phyloP scores from a whole-genome alignment of 805 yeast species.

The Wickerhamomyces sydowiorum region DNA sequence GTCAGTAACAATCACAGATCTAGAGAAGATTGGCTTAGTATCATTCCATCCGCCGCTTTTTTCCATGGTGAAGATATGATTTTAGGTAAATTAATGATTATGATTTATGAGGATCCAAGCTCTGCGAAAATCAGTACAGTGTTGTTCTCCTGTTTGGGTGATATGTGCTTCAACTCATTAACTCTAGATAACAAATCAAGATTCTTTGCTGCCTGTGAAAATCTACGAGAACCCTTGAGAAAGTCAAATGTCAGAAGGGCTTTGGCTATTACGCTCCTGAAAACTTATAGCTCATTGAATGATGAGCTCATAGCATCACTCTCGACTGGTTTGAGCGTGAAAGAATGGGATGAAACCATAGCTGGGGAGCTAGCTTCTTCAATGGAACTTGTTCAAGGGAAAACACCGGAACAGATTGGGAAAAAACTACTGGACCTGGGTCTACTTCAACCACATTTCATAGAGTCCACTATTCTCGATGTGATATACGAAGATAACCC shows the following conservation, averaged over 20 bases:
- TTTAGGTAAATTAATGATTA: constrained; percentile 37
- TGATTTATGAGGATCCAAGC: constrained; percentile 44
- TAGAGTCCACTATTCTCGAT: constrained; percentile 59
- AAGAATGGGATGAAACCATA: constrained; percentile 70
- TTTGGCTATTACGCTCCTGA: constrained; percentile 66
- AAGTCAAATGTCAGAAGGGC: constrained; percentile 63
- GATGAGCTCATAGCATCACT: constrained; percentile 14
- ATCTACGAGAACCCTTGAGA: constrained; percentile 44
- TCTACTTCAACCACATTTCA: constrained; percentile 40
- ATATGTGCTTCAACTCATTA: constrained; percentile 50
- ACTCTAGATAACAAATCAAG: constrained; percentile 55
- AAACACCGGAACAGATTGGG: constrained; percentile 56
- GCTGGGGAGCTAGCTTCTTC: constrained; percentile 77
- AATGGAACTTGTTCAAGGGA: constrained; percentile 49
- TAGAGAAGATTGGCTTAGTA: constrained; percentile 31
- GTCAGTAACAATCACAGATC: constrained; percentile 14
- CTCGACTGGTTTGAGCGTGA: constrained; percentile 12
- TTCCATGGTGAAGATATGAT: constrained; percentile 45
- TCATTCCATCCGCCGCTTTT: constrained; percentile 45
- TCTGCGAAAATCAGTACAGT: constrained; percentile 46
- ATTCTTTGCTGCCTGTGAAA: constrained; percentile 75
- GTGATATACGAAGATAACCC: constrained; percentile 61
- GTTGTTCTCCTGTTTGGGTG: constrained; percentile 62
- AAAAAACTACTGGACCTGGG: constrained; percentile 50
- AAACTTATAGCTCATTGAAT: constrained; percentile 57